These are phyloP conservation scores for Nyctanthes arbortristis DNA, from an alignment of 257 asterid species.

Conservation along the genomic window DNA sequence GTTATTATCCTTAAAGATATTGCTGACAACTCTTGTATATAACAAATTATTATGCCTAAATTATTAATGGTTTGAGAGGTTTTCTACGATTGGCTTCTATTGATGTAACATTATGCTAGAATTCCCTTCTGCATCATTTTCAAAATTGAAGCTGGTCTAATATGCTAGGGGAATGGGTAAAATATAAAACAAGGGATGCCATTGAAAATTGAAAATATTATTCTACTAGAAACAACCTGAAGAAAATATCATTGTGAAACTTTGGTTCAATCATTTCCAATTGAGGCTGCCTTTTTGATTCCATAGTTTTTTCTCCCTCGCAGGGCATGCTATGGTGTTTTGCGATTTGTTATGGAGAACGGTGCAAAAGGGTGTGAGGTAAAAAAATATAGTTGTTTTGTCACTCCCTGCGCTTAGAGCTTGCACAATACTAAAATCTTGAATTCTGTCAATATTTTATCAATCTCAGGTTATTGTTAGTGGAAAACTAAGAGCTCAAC, in stretches of 20 bases:
- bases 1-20: neutral
- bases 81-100: too few species aligned
- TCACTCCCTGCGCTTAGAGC: neutral
- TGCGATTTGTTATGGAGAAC: conserved; percentile 49
- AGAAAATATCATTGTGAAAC: too few species aligned
- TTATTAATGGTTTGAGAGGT: neutral
- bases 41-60: too few species aligned
- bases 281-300: neutral
- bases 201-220: too few species aligned
- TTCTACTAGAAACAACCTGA: too few species aligned
- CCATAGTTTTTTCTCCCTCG: neutral
- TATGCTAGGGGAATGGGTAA: too few species aligned
- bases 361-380: conserved; percentile 52
- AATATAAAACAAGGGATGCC: too few species aligned
- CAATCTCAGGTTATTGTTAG: conserved; percentile 55
- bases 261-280: neutral
- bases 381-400: neutral
- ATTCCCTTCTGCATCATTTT: too few species aligned
- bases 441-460: neutral
- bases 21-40: too few species aligned
- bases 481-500: conserved; percentile 64
- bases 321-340: conserved; percentile 46
- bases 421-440: neutral
- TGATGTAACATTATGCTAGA: too few species aligned
- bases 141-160: too few species aligned